phyloP scores from a whole-genome alignment of 306 rosid species.

The Sindora glabra region DNA sequence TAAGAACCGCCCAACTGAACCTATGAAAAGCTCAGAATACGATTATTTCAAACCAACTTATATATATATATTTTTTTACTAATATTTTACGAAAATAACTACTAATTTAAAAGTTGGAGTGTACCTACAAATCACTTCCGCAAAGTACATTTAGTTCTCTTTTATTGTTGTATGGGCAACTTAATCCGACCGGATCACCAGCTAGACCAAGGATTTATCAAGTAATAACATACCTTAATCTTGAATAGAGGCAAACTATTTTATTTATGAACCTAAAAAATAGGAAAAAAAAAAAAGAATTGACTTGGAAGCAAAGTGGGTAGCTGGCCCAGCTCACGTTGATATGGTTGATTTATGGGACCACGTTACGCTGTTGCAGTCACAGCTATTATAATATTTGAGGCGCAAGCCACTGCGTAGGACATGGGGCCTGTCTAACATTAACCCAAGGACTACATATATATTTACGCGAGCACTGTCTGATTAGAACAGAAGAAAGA shows the following conservation, averaged over 20 bases:
- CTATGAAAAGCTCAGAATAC: too few relatives aligned
- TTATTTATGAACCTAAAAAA: neutral
- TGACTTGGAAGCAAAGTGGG: neutral
- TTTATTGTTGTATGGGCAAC: too few relatives aligned
- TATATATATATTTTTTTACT: too few relatives aligned
- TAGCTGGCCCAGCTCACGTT: neutral
- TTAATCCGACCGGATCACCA: too few relatives aligned
- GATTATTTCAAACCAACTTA: too few relatives aligned
- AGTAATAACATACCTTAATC: too few relatives aligned
- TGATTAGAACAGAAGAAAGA: neutral
- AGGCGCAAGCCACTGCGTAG: neutral
- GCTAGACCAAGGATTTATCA: neutral
- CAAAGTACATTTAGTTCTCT: too few relatives aligned
- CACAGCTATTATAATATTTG: neutral
- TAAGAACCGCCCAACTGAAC: too few relatives aligned
- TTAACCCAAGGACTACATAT: neutral
- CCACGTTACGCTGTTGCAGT: neutral
- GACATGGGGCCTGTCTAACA: neutral
- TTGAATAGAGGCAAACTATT: neutral
- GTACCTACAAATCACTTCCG: too few relatives aligned
- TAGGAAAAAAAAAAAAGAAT: neutral
- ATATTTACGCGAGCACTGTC: too few relatives aligned
- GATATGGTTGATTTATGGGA: neutral
- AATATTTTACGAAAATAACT: too few relatives aligned
- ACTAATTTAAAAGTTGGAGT: too few relatives aligned